Conservation (phyloP, 495 filamentous ascomycete genomes). For the Hyaloscypha bicolor region DNA sequence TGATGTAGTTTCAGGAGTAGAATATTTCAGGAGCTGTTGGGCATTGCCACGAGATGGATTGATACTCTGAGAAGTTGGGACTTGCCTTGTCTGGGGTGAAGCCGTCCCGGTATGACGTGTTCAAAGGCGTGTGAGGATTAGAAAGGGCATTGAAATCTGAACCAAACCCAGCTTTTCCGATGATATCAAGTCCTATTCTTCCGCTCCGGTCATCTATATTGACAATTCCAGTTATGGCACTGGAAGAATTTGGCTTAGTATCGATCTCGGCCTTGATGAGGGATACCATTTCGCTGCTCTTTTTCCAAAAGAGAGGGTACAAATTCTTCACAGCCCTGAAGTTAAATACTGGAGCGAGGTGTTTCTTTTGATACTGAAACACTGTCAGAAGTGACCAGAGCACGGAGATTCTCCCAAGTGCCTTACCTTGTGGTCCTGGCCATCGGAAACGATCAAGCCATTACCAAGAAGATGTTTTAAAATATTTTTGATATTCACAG, state of each 20-base stretch:
- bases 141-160: conserved; percentile 46
- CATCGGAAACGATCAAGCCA: conserved; percentile 35
- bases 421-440: conserved; percentile 20
- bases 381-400: background rate
- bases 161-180: conserved; percentile 52
- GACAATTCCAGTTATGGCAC: conserved; percentile 30
- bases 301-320: conserved; percentile 53
- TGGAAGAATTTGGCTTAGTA: conserved; percentile 13
- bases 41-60: too few relatives aligned
- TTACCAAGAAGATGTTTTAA: conserved; percentile 29
- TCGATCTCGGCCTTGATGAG: conserved; percentile 44
- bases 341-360: conserved; percentile 48
- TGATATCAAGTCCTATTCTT: conserved; percentile 54
- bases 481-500: conserved; percentile 24
- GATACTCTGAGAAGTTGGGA: too few relatives aligned
- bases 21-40: too few relatives aligned
- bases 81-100: conserved; percentile 27
- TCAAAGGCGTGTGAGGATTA: conserved; percentile 43
- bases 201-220: conserved; percentile 52
- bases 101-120: conserved; percentile 42
- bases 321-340: conserved; percentile 46
- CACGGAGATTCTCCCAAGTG: background rate
- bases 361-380: conserved; percentile 45
- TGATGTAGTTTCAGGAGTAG: too few relatives aligned
- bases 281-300: conserved; percentile 46